Evolutionary conservation across 1,139 yeast species (phyloP).

Genomic region (Petasospora rhodanensis): DNA sequence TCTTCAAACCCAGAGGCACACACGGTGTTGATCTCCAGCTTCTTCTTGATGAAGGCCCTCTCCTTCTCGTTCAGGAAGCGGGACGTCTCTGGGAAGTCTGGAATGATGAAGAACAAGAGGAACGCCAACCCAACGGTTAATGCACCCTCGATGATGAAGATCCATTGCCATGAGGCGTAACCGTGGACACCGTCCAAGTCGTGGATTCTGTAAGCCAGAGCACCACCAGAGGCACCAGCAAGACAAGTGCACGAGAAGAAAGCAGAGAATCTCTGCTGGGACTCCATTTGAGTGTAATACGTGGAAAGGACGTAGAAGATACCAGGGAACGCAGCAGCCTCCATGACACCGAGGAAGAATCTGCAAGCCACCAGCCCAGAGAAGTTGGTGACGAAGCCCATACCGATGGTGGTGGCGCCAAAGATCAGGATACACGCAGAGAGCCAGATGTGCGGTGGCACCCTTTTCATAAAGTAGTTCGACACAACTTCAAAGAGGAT

Average conservation of each 20-base stretch:
- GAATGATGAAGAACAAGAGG: constrained; percentile 57
- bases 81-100: constrained; percentile 75
- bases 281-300: constrained; percentile 39
- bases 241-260: constrained; percentile 40
- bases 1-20: constrained; percentile 35
- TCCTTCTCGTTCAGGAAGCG: constrained; percentile 38
- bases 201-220: constrained; percentile 58
- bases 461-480: constrained; percentile 40
- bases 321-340: constrained; percentile 53
- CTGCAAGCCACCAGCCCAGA: constrained; percentile 45
- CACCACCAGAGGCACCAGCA: constrained; percentile 82
- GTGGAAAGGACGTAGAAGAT: constrained; percentile 38
- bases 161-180: constrained; percentile 55
- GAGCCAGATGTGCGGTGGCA: constrained; percentile 47
- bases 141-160: constrained; percentile 54
- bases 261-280: constrained; percentile 36
- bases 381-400: constrained; percentile 42
- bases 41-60: constrained; percentile 34
- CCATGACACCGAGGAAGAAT: constrained; percentile 48
- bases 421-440: constrained; percentile 34
- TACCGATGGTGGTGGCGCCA: constrained; percentile 41
- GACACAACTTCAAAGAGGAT: constrained; percentile 53
- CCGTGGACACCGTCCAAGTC: constrained; percentile 47
- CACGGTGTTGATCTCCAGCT: constrained; percentile 41
- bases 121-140: constrained; percentile 59